phyloP scores from a whole-genome alignment of 257 asterid species.

The Nicotiana tomentosiformis region DNA sequence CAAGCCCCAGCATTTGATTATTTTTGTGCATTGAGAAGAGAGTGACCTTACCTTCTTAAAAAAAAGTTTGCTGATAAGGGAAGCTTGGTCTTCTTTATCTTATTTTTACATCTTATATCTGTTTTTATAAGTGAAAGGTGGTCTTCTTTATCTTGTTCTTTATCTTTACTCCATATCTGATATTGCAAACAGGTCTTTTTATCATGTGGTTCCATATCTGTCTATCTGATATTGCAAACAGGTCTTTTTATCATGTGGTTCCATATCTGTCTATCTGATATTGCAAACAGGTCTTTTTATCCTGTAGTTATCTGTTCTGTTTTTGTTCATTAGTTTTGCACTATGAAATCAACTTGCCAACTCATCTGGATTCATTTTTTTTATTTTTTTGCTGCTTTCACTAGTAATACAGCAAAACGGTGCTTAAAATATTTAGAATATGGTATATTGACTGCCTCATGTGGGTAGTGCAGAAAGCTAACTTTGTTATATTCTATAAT shows the following conservation, averaged over 20 bases:
- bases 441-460: neutral
- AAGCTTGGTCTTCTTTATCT: neutral
- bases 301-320: neutral
- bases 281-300: too few relatives aligned
- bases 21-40: neutral
- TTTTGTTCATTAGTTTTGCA: neutral
- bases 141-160: neutral
- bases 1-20: conserved; percentile 8
- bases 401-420: neutral
- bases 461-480: neutral
- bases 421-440: neutral
- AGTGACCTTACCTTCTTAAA: neutral
- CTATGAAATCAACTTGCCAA: neutral
- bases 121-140: too few relatives aligned
- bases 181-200: neutral
- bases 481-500: neutral
- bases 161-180: neutral
- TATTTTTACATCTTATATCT: neutral
- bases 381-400: neutral
- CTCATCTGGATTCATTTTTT: neutral
- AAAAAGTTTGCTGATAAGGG: neutral
- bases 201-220: neutral
- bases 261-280: too few relatives aligned
- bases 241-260: neutral
- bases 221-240: neutral